These are phyloP conservation scores for Neocatenulostroma microsporum DNA, from an alignment of 2,329 filamentous ascomycete genomes.

Conservation along the genomic window DNA sequence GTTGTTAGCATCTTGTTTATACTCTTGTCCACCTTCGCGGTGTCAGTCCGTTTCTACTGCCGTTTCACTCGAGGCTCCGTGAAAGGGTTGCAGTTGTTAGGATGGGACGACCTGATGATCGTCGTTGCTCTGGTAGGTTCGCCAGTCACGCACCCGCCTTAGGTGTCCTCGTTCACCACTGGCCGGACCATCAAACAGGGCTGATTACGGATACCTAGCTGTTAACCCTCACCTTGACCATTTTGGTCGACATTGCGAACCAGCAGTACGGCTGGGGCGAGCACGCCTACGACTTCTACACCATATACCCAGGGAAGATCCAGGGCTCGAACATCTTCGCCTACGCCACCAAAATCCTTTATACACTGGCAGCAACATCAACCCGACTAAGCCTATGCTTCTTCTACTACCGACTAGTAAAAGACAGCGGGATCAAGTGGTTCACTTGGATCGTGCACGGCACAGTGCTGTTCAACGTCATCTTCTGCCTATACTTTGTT, in stretches of 20 bases:
- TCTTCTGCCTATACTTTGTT: conserved; percentile 32
- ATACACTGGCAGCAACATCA: conserved; percentile 36
- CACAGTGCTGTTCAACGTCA: conserved; percentile 32
- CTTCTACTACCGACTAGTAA: conserved; percentile 41
- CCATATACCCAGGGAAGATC: conserved; percentile 19
- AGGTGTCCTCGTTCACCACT: no score
- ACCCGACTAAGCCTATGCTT: conserved; percentile 38
- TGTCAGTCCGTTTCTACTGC: conserved; percentile 34
- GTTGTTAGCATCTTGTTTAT: conserved; percentile 35
- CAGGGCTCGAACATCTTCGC: conserved; percentile 31
- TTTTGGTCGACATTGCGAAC: conserved; percentile 37
- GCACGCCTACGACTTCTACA: conserved; percentile 36
- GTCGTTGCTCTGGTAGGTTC: conserved; percentile 31
- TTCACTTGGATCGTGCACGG: conserved; percentile 35
- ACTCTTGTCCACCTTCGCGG: conserved; percentile 29
- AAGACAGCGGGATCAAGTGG: conserved; percentile 32
- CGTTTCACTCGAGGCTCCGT: conserved; percentile 18
- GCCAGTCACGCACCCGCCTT: no score
- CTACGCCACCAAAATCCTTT: conserved; percentile 37
- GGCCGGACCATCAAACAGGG: no score
- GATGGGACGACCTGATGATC: conserved; percentile 37
- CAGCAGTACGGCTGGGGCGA: conserved; percentile 35
- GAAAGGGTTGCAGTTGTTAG: no score
- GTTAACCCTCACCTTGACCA: conserved; percentile 32
- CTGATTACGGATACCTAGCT: no score